A percentile compares a stretch with the other conserved stretches of the same genome.
Conservation (phyloP, 495 filamentous ascomycete species). For the Daldinia concentrica region DNA sequence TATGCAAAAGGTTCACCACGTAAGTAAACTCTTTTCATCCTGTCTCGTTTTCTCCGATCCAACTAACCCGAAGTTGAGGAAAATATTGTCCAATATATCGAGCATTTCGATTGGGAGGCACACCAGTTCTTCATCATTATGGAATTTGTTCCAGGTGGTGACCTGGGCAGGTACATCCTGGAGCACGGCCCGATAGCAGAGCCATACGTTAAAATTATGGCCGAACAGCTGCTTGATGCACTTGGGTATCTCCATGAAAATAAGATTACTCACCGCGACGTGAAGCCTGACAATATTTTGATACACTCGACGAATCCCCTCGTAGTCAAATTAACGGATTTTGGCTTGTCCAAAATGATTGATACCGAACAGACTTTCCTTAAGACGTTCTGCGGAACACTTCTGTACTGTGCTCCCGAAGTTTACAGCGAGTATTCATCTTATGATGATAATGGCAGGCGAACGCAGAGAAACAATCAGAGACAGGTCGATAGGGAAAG, state of each 20-base stretch:
- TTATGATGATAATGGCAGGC: conserved; percentile 59
- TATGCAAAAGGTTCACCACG: conserved; percentile 84
- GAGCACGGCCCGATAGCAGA: conserved; percentile 71
- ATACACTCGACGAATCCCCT: conserved; percentile 76
- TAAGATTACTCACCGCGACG: conserved; percentile 93
- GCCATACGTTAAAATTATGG: conserved; percentile 70
- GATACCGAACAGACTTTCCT: conserved; percentile 88
- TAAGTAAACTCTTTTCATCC: conserved; percentile 55
- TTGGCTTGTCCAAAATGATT: conserved; percentile 92
- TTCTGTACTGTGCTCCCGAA: conserved; percentile 95
- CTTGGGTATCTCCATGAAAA: conserved; percentile 86
- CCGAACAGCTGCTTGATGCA: conserved; percentile 79
- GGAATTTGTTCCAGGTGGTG: conserved; percentile 89
- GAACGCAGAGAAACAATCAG: conserved; percentile 52
- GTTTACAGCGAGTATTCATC: conserved; percentile 87
- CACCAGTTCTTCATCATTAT: conserved; percentile 91
- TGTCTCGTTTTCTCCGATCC: not conserved
- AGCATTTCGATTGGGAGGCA: conserved; percentile 78
- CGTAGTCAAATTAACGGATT: conserved; percentile 91
- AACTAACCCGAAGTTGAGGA: conserved; percentile 65
- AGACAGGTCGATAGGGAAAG: conserved; percentile 57
- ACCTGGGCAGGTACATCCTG: conserved; percentile 77
- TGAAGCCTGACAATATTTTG: conserved; percentile 98
- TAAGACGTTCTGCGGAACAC: conserved; percentile 94
- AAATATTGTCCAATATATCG: conserved; percentile 91